Conservation (phyloP, 805 yeast species). For the Metschnikowia similis region DNA sequence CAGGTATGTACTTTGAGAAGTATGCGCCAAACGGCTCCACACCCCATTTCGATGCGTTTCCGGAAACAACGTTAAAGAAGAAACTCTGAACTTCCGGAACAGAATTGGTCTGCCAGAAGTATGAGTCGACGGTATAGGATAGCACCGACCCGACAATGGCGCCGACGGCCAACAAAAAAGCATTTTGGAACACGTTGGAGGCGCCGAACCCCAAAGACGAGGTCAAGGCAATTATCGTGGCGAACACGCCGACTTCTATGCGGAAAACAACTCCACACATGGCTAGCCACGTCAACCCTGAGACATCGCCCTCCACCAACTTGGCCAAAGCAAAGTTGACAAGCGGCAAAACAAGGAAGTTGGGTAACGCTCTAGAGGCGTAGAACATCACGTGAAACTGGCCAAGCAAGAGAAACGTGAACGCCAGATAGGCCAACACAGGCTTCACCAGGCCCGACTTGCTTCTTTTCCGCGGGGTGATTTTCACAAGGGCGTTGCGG, state of each 20-base stretch:
- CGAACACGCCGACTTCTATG: constrained; percentile 61
- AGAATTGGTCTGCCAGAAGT: constrained; percentile 61
- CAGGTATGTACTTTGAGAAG: constrained; percentile 46
- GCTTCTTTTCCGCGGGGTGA: constrained; percentile 19
- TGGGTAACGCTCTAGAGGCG: constrained; percentile 84
- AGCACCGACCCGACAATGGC: constrained; percentile 45
- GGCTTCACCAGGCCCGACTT: constrained; percentile 2
- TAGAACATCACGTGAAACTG: constrained; percentile 83
- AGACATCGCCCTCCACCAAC: constrained; percentile 45
- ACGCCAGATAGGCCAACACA: constrained; percentile 40
- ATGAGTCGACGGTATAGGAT: constrained; percentile 59
- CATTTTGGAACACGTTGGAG: constrained; percentile 36
- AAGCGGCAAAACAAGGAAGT: constrained; percentile 75
- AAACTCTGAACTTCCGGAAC: constrained; percentile 77
- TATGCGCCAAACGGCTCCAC: constrained; percentile 70
- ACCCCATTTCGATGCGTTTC: constrained; percentile 81
- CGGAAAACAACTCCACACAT: constrained; percentile 68
- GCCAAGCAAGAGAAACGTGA: constrained; percentile 49
- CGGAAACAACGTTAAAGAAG: constrained; percentile 69
- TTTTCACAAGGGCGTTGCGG: constrained; percentile 31
- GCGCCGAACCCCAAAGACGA: constrained; percentile 45
- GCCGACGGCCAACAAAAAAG: constrained; percentile 45
- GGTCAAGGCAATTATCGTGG: constrained; percentile 43
- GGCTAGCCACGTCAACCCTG: constrained; percentile 50
- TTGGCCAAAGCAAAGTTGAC: constrained; percentile 53